A percentile compares a stretch with the other conserved stretches of the same genome.
These are phyloP conservation scores for Laetiporus sulphureus DNA, from an alignment of 1,284 basidiomycete species.

Conservation along the genomic window DNA sequence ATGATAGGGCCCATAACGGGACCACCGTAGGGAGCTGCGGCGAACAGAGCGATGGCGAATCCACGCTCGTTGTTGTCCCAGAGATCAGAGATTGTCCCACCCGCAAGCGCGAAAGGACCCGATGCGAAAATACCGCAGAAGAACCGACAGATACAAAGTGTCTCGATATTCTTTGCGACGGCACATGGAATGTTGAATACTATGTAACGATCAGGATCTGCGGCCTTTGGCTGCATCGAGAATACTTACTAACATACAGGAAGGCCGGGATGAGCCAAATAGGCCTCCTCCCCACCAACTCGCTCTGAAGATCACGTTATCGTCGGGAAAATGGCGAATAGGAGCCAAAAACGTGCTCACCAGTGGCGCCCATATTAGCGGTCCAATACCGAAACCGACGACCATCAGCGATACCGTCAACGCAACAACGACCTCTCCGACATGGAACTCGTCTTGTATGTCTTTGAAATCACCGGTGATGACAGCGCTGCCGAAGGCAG, in stretches of 20 bases:
- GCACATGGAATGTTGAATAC: conserved; percentile 30
- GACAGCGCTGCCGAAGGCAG: conserved; percentile 55
- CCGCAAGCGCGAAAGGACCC: conserved; percentile 56
- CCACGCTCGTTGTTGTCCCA: conserved; percentile 58
- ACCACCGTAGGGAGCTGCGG: conserved; percentile 57
- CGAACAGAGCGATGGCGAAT: conserved; percentile 53
- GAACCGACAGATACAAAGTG: conserved; percentile 60
- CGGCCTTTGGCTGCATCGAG: too few species aligned
- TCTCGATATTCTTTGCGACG: conserved; percentile 56
- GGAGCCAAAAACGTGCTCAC: conserved; percentile 19
- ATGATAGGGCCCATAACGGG: conserved; percentile 59
- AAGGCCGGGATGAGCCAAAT: conserved; percentile 39
- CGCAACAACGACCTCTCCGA: conserved; percentile 44
- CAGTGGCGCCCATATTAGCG: conserved; percentile 28
- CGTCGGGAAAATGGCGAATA: not conserved
- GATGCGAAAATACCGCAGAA: conserved; percentile 63
- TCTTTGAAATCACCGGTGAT: conserved; percentile 38
- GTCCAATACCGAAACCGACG: conserved; percentile 53
- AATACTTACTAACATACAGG: too few species aligned
- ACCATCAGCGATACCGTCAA: conserved; percentile 41
- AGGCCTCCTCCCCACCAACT: conserved; percentile 54
- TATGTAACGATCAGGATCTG: conserved; percentile 43
- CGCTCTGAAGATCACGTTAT: conserved; percentile 24
- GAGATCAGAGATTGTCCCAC: conserved; percentile 62
- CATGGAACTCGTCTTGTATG: conserved; percentile 37